Evolutionary conservation across 228 moss, liverwort and hornwort genomes (phyloP).

Genomic region (Sphagnum magellanicum): DNA sequence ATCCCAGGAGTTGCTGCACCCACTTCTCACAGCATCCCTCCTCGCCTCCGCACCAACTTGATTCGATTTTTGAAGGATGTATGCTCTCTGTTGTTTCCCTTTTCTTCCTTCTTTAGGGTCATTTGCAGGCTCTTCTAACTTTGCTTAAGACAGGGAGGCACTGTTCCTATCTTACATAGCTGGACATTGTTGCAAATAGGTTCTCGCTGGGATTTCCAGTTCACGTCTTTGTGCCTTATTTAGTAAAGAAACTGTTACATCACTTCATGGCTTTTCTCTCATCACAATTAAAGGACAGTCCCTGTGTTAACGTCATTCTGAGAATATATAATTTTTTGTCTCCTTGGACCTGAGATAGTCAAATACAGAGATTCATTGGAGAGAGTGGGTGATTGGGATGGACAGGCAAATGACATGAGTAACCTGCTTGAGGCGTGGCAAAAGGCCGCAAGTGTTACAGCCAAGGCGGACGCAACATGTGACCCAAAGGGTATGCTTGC

Average conservation of each 20-base stretch:
- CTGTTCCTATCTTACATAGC: neutral
- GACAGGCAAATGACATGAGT: conserved; percentile 65
- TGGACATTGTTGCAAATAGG: neutral
- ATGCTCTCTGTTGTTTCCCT: conserved; percentile 4
- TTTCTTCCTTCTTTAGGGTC: too few species aligned
- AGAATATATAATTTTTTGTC: neutral
- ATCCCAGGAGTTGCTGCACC: conserved; percentile 47
- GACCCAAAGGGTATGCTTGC: conserved; percentile 59
- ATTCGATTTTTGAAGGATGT: conserved; percentile 70
- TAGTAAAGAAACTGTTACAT: neutral
- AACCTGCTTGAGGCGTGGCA: conserved; percentile 72
- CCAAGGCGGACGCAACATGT: conserved; percentile 71
- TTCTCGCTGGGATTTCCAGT: neutral
- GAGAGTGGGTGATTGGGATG: neutral
- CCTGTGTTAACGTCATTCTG: neutral
- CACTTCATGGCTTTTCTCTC: neutral
- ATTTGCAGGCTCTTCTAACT: too few species aligned
- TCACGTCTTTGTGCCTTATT: neutral
- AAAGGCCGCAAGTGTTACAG: conserved; percentile 65
- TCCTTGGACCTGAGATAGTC: neutral
- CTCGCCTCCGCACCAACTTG: conserved; percentile 51
- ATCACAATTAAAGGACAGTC: too few species aligned
- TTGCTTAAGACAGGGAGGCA: neutral
- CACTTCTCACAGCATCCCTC: conserved; percentile 43
- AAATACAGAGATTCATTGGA: neutral